A percentile compares a stretch with the other conserved stretches of the same genome.
phyloP scores from a whole-genome alignment of 2,329 filamentous ascomycete species.

The Penicillium rolfsii region DNA sequence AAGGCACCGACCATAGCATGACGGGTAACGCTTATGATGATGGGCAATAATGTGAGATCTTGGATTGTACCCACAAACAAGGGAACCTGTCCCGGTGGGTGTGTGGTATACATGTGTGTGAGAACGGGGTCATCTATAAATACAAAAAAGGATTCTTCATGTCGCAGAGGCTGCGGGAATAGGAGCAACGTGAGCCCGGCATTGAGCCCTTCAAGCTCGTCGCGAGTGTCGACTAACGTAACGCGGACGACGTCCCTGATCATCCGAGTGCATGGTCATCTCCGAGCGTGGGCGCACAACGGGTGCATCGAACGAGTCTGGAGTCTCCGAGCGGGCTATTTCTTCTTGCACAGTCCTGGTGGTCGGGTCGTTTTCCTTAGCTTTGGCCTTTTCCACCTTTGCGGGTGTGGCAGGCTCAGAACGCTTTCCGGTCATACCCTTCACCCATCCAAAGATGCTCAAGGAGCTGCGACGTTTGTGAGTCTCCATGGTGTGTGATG shows the following conservation, averaged over 20 bases:
- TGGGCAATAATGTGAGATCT: not conserved
- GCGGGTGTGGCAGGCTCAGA: slow-evolving; percentile 18
- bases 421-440: slow-evolving; percentile 34
- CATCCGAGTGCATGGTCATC: slow-evolving; percentile 18
- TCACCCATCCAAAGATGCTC: slow-evolving; percentile 48
- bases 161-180: slow-evolving; percentile 6
- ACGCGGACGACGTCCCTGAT: slow-evolving; percentile 31
- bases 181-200: slow-evolving; percentile 1
- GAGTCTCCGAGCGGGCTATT: slow-evolving; percentile 15
- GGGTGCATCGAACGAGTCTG: slow-evolving; percentile 21
- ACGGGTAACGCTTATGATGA: not conserved
- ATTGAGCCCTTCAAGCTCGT: slow-evolving; percentile 19
- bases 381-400: slow-evolving; percentile 11
- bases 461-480: slow-evolving; percentile 45
- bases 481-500: slow-evolving; percentile 35
- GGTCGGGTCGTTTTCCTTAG: slow-evolving; percentile 21
- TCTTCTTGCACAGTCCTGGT: slow-evolving; percentile 25
- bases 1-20: not conserved
- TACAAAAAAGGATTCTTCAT: not conserved
- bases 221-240: slow-evolving; percentile 39
- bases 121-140: slow-evolving; percentile 6
- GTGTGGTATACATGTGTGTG: slow-evolving; percentile 6
- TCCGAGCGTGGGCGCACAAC: slow-evolving; percentile 18
- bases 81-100: not conserved
- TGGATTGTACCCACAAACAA: not conserved